phyloP scores from a whole-genome alignment of 2,329 filamentous ascomycete genomes.

The Sporothrix phasma region DNA sequence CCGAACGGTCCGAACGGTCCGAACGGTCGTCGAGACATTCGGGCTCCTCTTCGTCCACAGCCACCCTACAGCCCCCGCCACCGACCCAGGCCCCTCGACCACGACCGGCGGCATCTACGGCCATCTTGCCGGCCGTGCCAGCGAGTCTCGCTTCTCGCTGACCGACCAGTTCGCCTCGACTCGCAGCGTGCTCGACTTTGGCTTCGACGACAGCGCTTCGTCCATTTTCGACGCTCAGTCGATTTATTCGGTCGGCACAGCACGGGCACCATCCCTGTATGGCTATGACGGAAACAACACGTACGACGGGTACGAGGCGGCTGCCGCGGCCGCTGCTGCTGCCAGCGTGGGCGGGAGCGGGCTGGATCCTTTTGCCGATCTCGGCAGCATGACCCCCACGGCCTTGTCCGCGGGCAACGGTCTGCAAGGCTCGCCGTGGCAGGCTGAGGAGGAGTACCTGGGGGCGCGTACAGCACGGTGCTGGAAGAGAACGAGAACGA shows the following conservation, averaged over 20 bases:
- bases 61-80: neutral
- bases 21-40: neutral
- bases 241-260: conserved; percentile 16
- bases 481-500: conserved; percentile 19
- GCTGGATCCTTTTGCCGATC: conserved; percentile 11
- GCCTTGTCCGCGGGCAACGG: neutral
- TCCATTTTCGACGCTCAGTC: conserved; percentile 30
- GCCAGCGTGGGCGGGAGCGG: conserved; percentile 10
- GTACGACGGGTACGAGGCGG: conserved; percentile 5
- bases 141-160: conserved; percentile 37
- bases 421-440: conserved; percentile 11
- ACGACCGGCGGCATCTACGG: conserved; percentile 13
- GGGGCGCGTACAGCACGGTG: conserved; percentile 16
- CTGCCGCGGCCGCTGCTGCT: conserved; percentile 18
- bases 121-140: conserved; percentile 24
- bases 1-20: no score
- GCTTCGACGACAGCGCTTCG: conserved; percentile 35
- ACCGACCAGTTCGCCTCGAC: conserved; percentile 40
- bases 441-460: conserved; percentile 11
- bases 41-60: neutral
- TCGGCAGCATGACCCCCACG: conserved; percentile 5
- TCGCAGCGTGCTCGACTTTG: conserved; percentile 37
- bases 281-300: neutral
- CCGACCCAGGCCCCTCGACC: neutral
- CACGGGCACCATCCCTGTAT: neutral